Evolutionary conservation across 2,329 filamentous ascomycete genomes (phyloP).

Genomic region (Aspergillus sp.): DNA sequence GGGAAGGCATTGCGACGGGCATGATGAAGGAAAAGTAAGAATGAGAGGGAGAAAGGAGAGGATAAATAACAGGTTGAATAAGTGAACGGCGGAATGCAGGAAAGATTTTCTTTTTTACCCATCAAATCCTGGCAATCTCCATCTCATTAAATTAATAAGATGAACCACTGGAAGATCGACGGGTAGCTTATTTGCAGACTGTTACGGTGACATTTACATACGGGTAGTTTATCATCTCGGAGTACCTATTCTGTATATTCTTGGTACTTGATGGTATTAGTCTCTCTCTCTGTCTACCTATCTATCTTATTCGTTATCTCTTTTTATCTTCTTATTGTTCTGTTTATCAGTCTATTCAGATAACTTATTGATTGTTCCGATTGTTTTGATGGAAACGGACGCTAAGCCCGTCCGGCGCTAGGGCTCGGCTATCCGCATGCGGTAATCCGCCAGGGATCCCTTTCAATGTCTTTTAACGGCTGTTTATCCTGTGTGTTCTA

Average conservation of each 20-base stretch:
- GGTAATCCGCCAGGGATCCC: constrained; percentile 7
- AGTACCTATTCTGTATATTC: too few species aligned
- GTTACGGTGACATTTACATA: constrained; percentile 6
- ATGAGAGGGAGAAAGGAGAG: not conserved
- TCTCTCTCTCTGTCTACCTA: not conserved
- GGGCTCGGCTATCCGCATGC: constrained; percentile 7
- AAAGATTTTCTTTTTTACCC: too few species aligned
- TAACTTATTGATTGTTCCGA: not conserved
- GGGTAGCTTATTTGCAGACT: constrained; percentile 12
- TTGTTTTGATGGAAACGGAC: constrained; percentile 8
- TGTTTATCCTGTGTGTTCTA: too few species aligned
- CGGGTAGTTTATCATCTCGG: too few species aligned
- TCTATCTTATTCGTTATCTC: not conserved
- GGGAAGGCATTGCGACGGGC: not conserved
- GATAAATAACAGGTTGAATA: not conserved
- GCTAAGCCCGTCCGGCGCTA: constrained; percentile 9
- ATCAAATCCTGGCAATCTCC: too few species aligned
- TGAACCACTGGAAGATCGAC: constrained; percentile 11
- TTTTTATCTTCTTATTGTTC: not conserved
- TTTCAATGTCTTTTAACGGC: too few species aligned
- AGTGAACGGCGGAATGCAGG: not conserved
- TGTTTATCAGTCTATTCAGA: not conserved
- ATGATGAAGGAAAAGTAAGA: not conserved
- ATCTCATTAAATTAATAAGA: not conserved
- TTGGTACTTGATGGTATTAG: too few species aligned